Evolutionary conservation across 192 early-diverging fungal genomes (phyloP).

Genomic region (Coemansia sp.): DNA sequence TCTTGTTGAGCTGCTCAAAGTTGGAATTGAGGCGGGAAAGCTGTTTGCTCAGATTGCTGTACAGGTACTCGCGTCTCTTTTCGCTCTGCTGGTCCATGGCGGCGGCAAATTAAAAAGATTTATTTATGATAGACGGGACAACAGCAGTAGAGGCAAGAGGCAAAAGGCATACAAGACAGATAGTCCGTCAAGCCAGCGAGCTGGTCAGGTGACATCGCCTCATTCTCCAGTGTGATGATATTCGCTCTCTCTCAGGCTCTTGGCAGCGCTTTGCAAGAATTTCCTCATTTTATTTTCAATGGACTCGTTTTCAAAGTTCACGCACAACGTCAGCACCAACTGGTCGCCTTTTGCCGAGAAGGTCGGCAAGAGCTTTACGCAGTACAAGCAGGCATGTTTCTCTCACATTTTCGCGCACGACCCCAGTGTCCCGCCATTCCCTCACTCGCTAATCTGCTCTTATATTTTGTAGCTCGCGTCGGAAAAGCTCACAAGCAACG

Average conservation of each 20-base stretch:
- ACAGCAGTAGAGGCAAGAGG: too few species aligned
- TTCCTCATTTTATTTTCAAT: too few species aligned
- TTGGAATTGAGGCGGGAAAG: slow-evolving; percentile 38
- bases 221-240: too few species aligned
- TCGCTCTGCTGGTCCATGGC: slow-evolving; percentile 41
- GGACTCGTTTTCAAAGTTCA: slow-evolving; percentile 54
- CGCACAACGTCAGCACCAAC: slow-evolving; percentile 42
- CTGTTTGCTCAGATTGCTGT: slow-evolving; percentile 47
- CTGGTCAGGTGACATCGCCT: neutral
- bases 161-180: too few species aligned
- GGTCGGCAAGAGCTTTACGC: slow-evolving; percentile 50
- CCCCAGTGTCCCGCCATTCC: neutral
- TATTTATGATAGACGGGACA: neutral
- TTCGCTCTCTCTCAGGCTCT: too few species aligned
- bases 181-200: too few species aligned
- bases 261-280: too few species aligned
- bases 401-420: neutral
- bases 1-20: slow-evolving; percentile 41
- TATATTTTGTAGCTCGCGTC: slow-evolving; percentile 70
- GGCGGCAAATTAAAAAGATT: neutral
- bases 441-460: neutral
- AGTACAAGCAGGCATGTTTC: slow-evolving; percentile 48
- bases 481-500: slow-evolving; percentile 77
- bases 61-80: slow-evolving; percentile 38
- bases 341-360: slow-evolving; percentile 53